These are phyloP conservation scores for Huntiella decipiens DNA, from an alignment of 2,329 filamentous ascomycete genomes.

Conservation along the genomic window DNA sequence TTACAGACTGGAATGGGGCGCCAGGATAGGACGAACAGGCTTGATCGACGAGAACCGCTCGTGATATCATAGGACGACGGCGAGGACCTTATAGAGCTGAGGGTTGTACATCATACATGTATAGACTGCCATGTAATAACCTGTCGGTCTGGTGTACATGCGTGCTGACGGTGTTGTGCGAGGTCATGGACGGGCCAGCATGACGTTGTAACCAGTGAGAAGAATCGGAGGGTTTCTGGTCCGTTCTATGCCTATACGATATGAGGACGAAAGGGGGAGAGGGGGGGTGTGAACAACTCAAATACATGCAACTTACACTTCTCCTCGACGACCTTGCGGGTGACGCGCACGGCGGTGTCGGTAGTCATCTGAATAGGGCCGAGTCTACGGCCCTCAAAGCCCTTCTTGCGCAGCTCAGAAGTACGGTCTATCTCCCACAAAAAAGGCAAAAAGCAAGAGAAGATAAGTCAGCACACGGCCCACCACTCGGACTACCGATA, in stretches of 20 bases:
- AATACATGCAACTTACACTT: conserved; percentile 35
- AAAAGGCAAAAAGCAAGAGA: not conserved
- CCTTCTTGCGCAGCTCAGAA: conserved; percentile 85
- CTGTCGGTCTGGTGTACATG: too few species aligned
- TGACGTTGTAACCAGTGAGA: too few species aligned
- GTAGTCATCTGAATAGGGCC: conserved; percentile 97
- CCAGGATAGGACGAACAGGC: not conserved
- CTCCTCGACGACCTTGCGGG: conserved; percentile 70
- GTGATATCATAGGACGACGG: not conserved
- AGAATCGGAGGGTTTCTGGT: not conserved
- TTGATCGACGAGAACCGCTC: not conserved
- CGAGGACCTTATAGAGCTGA: too few species aligned
- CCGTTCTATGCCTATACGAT: not conserved
- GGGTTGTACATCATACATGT: too few species aligned
- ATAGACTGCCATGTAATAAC: too few species aligned
- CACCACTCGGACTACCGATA: too few species aligned
- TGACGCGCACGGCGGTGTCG: conserved; percentile 88
- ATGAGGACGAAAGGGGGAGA: not conserved
- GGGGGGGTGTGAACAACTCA: not conserved
- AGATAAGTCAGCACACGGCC: too few species aligned
- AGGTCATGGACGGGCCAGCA: too few species aligned
- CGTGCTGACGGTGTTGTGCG: too few species aligned
- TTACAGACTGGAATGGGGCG: not conserved
- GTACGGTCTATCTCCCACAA: conserved; percentile 50
- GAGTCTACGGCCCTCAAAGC: conserved; percentile 69